Evolutionary conservation across 1,139 yeast species (phyloP), one percentile per base, ranked within the genome.

Genomic region (Pichia norvegensis): DNA sequence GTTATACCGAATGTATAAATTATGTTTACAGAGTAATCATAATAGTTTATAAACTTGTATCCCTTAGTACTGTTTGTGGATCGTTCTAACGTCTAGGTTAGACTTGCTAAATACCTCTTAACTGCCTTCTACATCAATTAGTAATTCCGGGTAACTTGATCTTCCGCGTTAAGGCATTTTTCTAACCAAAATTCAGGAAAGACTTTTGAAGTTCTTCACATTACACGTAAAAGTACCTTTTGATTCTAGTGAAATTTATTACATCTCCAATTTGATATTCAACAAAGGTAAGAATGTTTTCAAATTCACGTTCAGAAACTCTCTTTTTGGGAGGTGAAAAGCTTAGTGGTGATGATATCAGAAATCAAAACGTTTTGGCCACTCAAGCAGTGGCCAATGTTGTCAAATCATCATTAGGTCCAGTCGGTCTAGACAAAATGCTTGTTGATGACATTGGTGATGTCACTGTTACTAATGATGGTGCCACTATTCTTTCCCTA

Each of bases 361-460:
- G 98, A 61, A 85, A 87, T 63, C 98, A 94, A 67, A 92, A 94
- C 61, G 96, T 94, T 23, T 72, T 88, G 60, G 98, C 98, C 11
- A 95, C 97, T 22, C 87, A 81, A 64, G 92, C 97, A 4, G 96
- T 94, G 46, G 96, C 98, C 55, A 94, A 94, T 65, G 97, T 94
- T 40, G 97, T 94, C 54, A 94, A 92, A 67, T 84, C 97, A 20
- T 88, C 97, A 3, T 72, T 94, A 51, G 99, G 99, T 7, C 99
- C 99, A 9, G 98, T 92, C 37, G 99, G 99, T 22, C 74, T 94
- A 48, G 99, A 94, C 68, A 94, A 94, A 71, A 92, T 94, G 97
- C 75, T 94, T 50, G 99, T 94, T 42, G 99, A 94, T 67, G 98
- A 94, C 63, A 94, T 94, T 68, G 98, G 98, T 52, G 99, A 94